Evolutionary conservation across 2,329 filamentous ascomycete species (phyloP).

Genomic region (Diaporthe australafricana): DNA sequence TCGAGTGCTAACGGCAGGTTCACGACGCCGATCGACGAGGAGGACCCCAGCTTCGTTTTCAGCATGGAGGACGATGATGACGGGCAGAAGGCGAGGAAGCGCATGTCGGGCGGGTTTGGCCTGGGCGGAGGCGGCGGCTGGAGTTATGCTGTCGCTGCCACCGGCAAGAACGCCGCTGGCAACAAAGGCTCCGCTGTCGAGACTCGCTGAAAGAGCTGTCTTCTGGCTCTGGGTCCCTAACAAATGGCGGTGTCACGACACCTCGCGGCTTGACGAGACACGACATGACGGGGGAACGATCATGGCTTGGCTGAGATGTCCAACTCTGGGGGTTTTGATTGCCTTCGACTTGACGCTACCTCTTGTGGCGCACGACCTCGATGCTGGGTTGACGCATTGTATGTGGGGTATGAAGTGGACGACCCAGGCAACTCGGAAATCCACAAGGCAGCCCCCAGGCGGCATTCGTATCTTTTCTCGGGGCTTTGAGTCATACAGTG

Average conservation of each 20-base stretch:
- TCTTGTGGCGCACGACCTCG: not conserved
- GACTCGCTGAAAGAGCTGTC: slow-evolving; percentile 28
- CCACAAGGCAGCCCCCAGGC: not conserved
- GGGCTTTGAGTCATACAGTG: not conserved
- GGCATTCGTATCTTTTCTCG: too few species aligned
- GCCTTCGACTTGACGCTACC: slow-evolving; percentile 1
- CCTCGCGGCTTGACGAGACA: slow-evolving; percentile 5
- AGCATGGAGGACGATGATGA: slow-evolving; percentile 74
- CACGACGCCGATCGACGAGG: slow-evolving; percentile 74
- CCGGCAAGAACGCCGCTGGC: slow-evolving; percentile 25
- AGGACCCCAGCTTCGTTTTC: slow-evolving; percentile 73
- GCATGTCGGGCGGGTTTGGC: slow-evolving; percentile 56
- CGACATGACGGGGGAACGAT: not conserved
- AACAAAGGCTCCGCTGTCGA: slow-evolving; percentile 34
- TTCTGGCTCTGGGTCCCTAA: not conserved
- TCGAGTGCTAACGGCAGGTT: slow-evolving; percentile 66
- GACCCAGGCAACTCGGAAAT: not conserved
- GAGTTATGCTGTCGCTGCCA: slow-evolving; percentile 54
- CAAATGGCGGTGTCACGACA: not conserved
- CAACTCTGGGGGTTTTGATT: not conserved
- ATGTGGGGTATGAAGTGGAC: not conserved
- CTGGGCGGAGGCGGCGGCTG: slow-evolving; percentile 49
- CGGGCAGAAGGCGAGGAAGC: slow-evolving; percentile 56
- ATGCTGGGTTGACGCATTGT: not conserved
- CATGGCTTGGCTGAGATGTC: not conserved